Percentiles rank a stretch among this genome's conserved stretches.
Conservation (phyloP, 495 filamentous ascomycete species). For the Aspergillus steynii region DNA sequence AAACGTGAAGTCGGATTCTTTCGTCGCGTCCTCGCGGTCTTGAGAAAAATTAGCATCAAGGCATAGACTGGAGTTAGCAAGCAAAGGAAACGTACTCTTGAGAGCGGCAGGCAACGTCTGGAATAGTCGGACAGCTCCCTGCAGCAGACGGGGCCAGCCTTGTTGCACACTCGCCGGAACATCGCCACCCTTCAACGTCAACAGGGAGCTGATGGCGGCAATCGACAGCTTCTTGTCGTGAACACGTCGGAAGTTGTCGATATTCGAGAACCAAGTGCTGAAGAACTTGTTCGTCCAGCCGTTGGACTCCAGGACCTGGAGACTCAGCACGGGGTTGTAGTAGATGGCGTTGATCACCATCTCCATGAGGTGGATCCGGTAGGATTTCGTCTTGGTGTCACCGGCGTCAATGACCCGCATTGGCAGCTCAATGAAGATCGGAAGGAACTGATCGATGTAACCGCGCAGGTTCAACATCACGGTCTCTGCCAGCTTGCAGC, state of each 20-base stretch:
- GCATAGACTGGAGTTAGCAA: neutral
- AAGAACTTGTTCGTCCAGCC: constrained; percentile 99
- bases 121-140: constrained; percentile 89
- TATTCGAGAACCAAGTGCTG: constrained; percentile 94
- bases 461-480: constrained; percentile 94
- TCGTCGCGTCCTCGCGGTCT: constrained; percentile 90
- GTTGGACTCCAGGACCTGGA: constrained; percentile 84
- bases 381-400: constrained; percentile 78
- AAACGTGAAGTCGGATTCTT: constrained; percentile 79
- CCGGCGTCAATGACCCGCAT: constrained; percentile 75
- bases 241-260: constrained; percentile 88
- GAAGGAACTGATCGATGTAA: constrained; percentile 82
- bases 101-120: constrained; percentile 84
- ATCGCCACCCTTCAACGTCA: constrained; percentile 72
- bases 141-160: constrained; percentile 93
- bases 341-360: constrained; percentile 98
- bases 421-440: constrained; percentile 82
- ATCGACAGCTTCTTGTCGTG: constrained; percentile 99
- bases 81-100: constrained; percentile 59
- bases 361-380: constrained; percentile 95
- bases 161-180: constrained; percentile 87
- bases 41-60: constrained; percentile 20
- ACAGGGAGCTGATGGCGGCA: constrained; percentile 81
- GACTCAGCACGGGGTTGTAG: constrained; percentile 82
- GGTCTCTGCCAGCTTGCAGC: constrained; percentile 97